These are phyloP conservation scores for Solanum pennellii DNA, from an alignment of 257 asterid species.

Conservation along the genomic window DNA sequence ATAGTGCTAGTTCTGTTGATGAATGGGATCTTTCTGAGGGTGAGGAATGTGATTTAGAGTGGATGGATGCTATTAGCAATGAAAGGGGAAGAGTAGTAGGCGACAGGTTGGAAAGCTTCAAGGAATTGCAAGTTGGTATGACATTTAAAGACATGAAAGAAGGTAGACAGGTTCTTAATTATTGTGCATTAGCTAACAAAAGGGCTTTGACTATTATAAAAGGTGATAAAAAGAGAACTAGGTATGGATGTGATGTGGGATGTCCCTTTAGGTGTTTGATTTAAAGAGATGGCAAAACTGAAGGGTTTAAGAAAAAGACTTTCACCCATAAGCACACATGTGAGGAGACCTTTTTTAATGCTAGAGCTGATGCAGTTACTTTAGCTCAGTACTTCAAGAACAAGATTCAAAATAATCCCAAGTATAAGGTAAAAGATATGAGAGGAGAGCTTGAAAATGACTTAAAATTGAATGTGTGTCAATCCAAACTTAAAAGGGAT, in stretches of 20 bases:
- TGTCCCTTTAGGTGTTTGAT: neutral
- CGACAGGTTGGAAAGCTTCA: neutral
- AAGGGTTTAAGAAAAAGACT: neutral
- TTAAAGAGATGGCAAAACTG: neutral
- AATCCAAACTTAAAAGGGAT: neutral
- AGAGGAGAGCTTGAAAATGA: neutral
- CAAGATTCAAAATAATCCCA: no score
- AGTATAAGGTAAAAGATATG: neutral
- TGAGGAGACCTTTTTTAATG: neutral
- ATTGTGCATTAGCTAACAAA: neutral
- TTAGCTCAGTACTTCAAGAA: neutral
- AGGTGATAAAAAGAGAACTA: neutral
- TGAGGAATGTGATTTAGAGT: no score
- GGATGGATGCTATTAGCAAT: no score
- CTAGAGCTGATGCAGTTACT: neutral
- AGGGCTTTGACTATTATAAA: neutral
- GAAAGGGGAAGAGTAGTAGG: neutral
- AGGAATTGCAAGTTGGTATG: neutral
- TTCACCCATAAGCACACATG: neutral
- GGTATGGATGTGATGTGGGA: neutral
- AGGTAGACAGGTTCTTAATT: neutral
- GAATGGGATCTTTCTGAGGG: neutral
- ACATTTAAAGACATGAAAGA: neutral
- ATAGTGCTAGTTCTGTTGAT: neutral
- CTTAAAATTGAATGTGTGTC: neutral